Conservation (phyloP, 2,329 filamentous ascomycete genomes). For the Colletotrichum echinochloae region DNA sequence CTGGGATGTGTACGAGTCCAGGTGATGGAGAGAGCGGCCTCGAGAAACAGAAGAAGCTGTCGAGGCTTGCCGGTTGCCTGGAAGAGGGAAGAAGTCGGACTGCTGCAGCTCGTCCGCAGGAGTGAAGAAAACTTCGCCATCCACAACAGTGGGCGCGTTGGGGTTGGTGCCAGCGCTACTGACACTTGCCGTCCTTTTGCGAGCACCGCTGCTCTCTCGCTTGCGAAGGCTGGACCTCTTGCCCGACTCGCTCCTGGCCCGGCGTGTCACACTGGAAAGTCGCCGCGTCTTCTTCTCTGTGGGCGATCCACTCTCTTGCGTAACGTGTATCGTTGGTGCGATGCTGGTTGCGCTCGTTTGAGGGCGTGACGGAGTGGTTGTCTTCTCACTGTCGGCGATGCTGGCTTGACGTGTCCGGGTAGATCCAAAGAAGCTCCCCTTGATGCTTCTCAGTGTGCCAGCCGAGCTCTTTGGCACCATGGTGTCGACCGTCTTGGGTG, state of each 20-base stretch:
- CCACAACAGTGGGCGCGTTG: constrained; percentile 57
- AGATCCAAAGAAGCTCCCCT: constrained; percentile 82
- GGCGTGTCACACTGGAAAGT: constrained; percentile 52
- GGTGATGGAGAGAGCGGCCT: constrained; percentile 57
- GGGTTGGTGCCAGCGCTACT: constrained; percentile 55
- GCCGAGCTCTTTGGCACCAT: constrained; percentile 69
- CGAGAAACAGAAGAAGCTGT: constrained; percentile 57
- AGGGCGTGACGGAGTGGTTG: constrained; percentile 47
- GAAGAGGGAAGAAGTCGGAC: constrained; percentile 58
- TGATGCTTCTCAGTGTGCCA: constrained; percentile 77
- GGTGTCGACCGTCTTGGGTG: constrained; percentile 60
- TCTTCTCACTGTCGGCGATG: constrained; percentile 52
- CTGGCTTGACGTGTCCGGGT: constrained; percentile 57
- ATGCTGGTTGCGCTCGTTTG: constrained; percentile 55
- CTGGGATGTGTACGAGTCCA: constrained; percentile 60
- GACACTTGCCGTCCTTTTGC: constrained; percentile 54
- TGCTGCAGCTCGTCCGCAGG: constrained; percentile 58
- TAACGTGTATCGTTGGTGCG: constrained; percentile 82
- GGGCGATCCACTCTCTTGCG: constrained; percentile 67
- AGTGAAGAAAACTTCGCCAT: constrained; percentile 65
- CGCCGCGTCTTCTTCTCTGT: constrained; percentile 52
- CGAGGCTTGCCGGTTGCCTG: constrained; percentile 54
- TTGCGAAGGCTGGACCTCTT: constrained; percentile 66
- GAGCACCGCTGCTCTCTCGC: constrained; percentile 62
- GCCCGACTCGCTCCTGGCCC: constrained; percentile 58